Conservation (phyloP, 2,329 filamentous ascomycete genomes). For the Alternaria sp. region DNA sequence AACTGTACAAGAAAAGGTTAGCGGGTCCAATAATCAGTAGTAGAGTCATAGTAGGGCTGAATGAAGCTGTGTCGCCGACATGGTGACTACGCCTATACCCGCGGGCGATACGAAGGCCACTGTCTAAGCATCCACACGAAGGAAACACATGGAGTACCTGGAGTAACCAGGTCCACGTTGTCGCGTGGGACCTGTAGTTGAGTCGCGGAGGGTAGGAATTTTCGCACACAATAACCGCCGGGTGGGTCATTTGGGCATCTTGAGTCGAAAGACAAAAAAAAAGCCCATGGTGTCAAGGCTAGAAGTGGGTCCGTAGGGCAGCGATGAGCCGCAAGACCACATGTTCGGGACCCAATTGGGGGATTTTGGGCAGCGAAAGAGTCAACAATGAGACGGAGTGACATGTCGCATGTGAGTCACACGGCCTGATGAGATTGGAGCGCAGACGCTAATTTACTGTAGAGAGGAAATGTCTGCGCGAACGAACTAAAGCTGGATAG, state of each 20-base stretch:
- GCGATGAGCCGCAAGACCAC: slow-evolving; percentile 34
- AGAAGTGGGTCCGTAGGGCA: slow-evolving; percentile 41
- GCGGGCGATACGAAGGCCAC: neutral
- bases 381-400: slow-evolving; percentile 15
- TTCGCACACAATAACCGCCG: slow-evolving; percentile 34
- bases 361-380: slow-evolving; percentile 37
- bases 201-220: slow-evolving; percentile 3
- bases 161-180: slow-evolving; percentile 1
- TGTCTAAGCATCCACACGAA: neutral
- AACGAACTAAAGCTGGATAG: slow-evolving; percentile 23
- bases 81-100: neutral
- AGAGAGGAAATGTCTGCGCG: slow-evolving; percentile 19
- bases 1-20: neutral
- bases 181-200: slow-evolving; percentile 16
- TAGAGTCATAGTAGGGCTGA: neutral
- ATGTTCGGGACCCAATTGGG: slow-evolving; percentile 37
- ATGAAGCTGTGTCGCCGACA: neutral
- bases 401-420: slow-evolving; percentile 34
- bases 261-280: slow-evolving; percentile 13
- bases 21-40: neutral
- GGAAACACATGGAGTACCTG: slow-evolving; percentile 3
- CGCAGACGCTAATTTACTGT: slow-evolving; percentile 4
- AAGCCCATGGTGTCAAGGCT: slow-evolving; percentile 27
- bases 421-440: slow-evolving; percentile 21
- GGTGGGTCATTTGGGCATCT: slow-evolving; percentile 37